Evolutionary conservation across 371 early-diverging fungal species (phyloP), one percentile per base, ranked within the genome.

Genomic region (Syncephalis fuscata): DNA sequence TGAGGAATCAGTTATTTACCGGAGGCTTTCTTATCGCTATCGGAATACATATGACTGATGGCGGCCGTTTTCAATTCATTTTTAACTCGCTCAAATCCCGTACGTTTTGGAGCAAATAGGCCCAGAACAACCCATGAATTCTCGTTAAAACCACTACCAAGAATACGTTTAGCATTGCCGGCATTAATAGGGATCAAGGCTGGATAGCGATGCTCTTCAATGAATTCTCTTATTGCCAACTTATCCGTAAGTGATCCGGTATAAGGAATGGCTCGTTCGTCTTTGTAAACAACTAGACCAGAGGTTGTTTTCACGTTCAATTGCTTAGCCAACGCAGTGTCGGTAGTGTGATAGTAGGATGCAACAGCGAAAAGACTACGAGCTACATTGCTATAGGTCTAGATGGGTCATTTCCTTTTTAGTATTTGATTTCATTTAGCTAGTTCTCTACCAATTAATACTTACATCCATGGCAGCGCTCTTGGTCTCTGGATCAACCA

Each of bases 101-200:
- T 11, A 11, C 32, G 32, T 7, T 21, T 39, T 14, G 52, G 46
- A 11, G 19, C 22, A 11, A 52, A 27, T 36, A 52, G 16, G 7
- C 52, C 52, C 10, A 52, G 44, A 19, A 47, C 48, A 9, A 52
- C 48, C n/a, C 46, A 39, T 51, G n/a, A n/a, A 32, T 32, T 32
- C 32, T 32, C 32, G 32, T 41, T 20, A 17, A n/a, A n/a, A n/a
- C 23, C 27, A 21, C 47, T 46, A 10, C 48, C 21, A 16, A 52
- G 44, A 19, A 52, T 52, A 21, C 46, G 46, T 22, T 52, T 42
- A 22, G 51, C 37, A 47, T 52, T 52, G 5, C 41, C 40, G 19
- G 42, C 36, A 22, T 46, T 24, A 15, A 52, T 20, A 4, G 39
- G 36, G 3, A 47, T 23, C 2, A 52, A 36, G 19, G 47, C 11